A percentile compares a stretch with the other conserved stretches of the same genome.
Conservation (phyloP, 352 stramenopile genomes). For the Lagenidium giganteum region DNA sequence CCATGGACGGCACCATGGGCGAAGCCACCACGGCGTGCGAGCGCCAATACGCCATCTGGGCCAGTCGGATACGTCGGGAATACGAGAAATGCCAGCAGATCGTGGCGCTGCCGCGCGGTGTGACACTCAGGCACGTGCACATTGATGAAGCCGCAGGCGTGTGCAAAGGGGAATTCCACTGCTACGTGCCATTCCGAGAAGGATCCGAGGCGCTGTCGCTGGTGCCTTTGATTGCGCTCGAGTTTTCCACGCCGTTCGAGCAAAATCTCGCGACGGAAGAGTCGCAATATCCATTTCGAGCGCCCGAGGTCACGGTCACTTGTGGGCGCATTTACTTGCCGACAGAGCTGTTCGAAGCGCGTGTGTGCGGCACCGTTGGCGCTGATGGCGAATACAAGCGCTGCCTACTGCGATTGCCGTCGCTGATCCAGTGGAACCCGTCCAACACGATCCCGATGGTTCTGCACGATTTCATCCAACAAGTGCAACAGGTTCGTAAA, state of each 20-base stretch:
- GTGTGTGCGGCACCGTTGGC: no score
- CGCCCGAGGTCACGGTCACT: conserved; percentile 40
- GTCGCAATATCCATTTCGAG: conserved; percentile 55
- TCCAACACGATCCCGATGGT: conserved; percentile 74
- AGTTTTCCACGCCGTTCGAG: conserved; percentile 57
- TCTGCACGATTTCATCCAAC: conserved; percentile 54
- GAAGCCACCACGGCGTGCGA: conserved; percentile 9
- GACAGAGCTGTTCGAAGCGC: conserved; percentile 35
- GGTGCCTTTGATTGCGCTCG: conserved; percentile 49
- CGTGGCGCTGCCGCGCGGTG: conserved; percentile 26
- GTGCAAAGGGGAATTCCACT: conserved; percentile 58
- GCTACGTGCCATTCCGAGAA: conserved; percentile 70
- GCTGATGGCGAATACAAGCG: conserved; percentile 18
- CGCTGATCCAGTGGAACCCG: conserved; percentile 65
- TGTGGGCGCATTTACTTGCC: conserved; percentile 47
- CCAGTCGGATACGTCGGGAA: conserved; percentile 62
- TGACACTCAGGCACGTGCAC: conserved; percentile 33
- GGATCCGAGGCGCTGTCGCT: conserved; percentile 62
- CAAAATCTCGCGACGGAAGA: conserved; percentile 21
- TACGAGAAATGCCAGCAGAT: conserved; percentile 53
- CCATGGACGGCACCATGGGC: conserved; percentile 1
- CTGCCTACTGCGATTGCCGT: conserved; percentile 40
- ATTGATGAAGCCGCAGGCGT: conserved; percentile 42
- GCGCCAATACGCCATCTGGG: conserved; percentile 68
- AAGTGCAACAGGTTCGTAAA: conserved; percentile 47